Base-by-base conservation (phyloP, 2,329 filamentous ascomycete genomes). In the Sporothrix sp. region DNA sequence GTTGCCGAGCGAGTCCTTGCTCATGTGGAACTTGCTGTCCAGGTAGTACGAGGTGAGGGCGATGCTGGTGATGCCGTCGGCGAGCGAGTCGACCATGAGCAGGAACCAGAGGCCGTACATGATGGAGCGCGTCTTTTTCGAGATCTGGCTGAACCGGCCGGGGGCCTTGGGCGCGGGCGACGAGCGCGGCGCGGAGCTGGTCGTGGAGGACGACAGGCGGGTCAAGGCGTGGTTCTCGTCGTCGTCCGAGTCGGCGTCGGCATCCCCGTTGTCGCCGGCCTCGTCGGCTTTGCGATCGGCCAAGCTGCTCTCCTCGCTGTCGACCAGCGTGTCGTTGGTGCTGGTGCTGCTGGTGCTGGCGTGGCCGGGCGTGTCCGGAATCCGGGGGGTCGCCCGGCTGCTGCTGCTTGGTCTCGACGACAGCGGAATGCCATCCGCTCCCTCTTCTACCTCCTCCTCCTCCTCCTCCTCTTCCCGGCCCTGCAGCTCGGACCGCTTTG, bases 81-180 rank as follows among this genome's bases (percentile, higher is more conserved):
- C 78, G 9, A 84, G 68, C 2, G 78, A 80, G 63, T 85, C 82
- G 21, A 84, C 68, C 20, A 75, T 72, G 9, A 85, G 70, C 7
- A 85, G 71, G 52, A 82, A 74, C 78, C 81, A 84, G 3, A 85
- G 67, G 46, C 78, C 77, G 62, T 76, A 77, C 73, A 84, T 81
- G 58, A 79, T 71, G 2, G 68, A 70, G 11, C 74, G 70, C 0
- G 81, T 82, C 13, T 73, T 65, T 1, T 65, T 61, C 0, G 81
- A 84, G 47, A 84, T 82, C 54, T 78, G 69, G 1, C 73, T 65
- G 35, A 79, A 67, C 46, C 63, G 70, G 56, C 63, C 66, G 9
- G 57, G 43, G 18, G 23, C 40, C n/a, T 51, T 48, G 23, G 23
- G 7, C 57, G 16, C 51, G 7, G 57, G 48, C 23, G 57, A 47